Evolutionary conservation across 179 eudicot species (phyloP).

Genomic region (Beta corolliflora): DNA sequence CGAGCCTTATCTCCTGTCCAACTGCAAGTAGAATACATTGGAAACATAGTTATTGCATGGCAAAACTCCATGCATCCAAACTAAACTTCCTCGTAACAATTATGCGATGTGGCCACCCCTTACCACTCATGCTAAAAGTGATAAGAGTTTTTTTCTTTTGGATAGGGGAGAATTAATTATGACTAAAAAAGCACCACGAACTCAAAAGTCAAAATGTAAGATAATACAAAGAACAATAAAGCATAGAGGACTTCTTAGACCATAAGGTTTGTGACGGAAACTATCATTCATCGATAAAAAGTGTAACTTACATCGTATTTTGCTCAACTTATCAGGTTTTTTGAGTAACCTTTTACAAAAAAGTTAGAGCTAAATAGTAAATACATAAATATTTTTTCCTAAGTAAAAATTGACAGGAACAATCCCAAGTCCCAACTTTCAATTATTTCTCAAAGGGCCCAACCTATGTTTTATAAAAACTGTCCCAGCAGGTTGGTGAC

Average conservation of each 20-base stretch:
- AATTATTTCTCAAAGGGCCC: no score
- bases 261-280: neutral
- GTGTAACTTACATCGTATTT: no score
- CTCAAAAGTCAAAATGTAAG: neutral
- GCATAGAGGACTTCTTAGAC: neutral
- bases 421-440: no score
- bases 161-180: neutral
- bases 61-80: neutral
- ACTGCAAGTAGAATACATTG: conserved; percentile 39
- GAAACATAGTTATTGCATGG: neutral
- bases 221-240: neutral
- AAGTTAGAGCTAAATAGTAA: no score
- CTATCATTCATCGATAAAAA: no score
- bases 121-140: neutral
- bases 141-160: neutral
- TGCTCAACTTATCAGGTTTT: no score
- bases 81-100: neutral
- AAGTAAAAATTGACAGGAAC: no score
- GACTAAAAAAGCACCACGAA: neutral
- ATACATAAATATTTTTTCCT: no score
- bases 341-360: no score
- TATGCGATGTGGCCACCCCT: neutral
- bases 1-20: conserved; percentile 94
- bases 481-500: no score
- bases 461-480: no score